Conservation (phyloP, 257 asterid genomes). For the Ophiorrhiza pumila region DNA sequence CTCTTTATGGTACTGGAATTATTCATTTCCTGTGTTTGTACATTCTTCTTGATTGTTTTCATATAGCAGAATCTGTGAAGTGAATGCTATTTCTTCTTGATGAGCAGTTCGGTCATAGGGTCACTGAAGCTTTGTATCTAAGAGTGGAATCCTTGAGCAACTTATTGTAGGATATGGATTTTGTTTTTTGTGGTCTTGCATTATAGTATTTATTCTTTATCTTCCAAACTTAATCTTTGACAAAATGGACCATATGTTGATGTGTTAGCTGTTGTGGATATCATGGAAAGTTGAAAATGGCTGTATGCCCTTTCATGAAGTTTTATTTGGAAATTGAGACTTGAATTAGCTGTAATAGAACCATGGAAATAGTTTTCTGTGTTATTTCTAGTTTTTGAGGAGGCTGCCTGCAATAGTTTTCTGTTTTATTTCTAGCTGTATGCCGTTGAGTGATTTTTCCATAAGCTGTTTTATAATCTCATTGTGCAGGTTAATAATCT, state of each 20-base stretch:
- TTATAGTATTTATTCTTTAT: background rate
- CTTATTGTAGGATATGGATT: background rate
- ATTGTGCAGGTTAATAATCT: background rate
- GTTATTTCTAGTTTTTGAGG: background rate
- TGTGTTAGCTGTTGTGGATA: background rate
- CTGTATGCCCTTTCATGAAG: background rate
- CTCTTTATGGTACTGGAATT: background rate
- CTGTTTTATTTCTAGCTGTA: too few species aligned
- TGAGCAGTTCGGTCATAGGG: background rate
- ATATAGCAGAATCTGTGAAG: background rate
- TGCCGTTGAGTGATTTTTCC: background rate
- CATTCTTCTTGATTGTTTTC: background rate
- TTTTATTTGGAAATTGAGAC: background rate
- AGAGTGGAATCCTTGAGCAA: background rate
- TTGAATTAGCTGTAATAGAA: background rate
- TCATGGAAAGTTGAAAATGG: background rate
- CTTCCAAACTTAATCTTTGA: background rate
- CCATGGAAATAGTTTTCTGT: background rate
- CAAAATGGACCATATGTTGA: background rate
- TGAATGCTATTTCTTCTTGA: background rate
- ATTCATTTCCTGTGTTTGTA: background rate
- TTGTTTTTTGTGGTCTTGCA: background rate
- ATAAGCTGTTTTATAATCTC: background rate
- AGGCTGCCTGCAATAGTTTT: too few species aligned
- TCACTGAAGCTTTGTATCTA: background rate